Percentiles rank a stretch among this genome's conserved stretches.
These are phyloP conservation scores for Cicer bijugum DNA, from an alignment of 306 rosid species.

Conservation along the genomic window DNA sequence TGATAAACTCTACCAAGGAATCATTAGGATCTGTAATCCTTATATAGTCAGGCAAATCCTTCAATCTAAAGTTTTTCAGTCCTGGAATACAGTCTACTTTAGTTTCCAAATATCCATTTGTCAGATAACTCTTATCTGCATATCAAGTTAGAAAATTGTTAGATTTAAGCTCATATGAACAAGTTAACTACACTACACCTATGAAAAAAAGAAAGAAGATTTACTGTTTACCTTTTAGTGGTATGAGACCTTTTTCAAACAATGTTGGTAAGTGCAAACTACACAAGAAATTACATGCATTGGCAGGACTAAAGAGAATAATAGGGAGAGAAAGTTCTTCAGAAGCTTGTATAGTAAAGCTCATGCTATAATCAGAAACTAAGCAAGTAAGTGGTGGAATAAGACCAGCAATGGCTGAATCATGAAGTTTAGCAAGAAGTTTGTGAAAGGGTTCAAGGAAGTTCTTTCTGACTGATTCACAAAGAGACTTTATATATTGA, in stretches of 20 bases:
- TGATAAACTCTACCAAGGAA: neutral
- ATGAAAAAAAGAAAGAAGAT: neutral
- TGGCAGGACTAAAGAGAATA: slow-evolving; percentile 8
- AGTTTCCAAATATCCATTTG: slow-evolving; percentile 36
- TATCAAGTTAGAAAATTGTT: neutral
- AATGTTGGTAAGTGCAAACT: neutral
- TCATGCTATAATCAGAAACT: slow-evolving; percentile 23
- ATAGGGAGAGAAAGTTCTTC: slow-evolving; percentile 30
- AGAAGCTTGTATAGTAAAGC: slow-evolving; percentile 36
- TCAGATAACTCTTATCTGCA: slow-evolving; percentile 42
- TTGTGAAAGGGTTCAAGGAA: slow-evolving; percentile 15
- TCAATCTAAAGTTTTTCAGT: slow-evolving; percentile 31
- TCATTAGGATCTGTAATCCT: slow-evolving; percentile 38
- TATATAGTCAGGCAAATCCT: slow-evolving; percentile 21
- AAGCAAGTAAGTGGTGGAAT: slow-evolving; percentile 24
- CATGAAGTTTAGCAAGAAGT: slow-evolving; percentile 31
- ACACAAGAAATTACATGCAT: neutral
- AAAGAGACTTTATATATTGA: slow-evolving; percentile 10
- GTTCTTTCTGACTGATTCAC: slow-evolving; percentile 17
- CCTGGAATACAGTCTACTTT: slow-evolving; percentile 43
- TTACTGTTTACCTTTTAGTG: slow-evolving; percentile 40
- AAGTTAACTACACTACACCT: neutral
- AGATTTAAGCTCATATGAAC: neutral
- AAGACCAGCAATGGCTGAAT: slow-evolving; percentile 20
- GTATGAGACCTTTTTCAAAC: slow-evolving; percentile 8